phyloP scores from a whole-genome alignment of 495 filamentous ascomycete genomes.

The Aspergillus ellipticus region DNA sequence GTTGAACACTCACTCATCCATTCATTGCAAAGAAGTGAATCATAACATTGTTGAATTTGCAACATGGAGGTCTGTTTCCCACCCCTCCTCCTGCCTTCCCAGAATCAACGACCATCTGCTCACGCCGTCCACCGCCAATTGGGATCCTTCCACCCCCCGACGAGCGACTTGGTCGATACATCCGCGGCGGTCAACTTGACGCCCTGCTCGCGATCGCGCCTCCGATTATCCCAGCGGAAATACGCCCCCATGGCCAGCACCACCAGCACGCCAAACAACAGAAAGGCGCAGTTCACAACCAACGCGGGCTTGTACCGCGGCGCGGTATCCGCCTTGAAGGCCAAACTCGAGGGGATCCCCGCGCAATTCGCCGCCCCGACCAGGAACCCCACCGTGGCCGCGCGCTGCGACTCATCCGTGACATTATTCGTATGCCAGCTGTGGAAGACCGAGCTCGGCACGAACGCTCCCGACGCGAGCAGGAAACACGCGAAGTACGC shows the following conservation, averaged over 20 bases:
- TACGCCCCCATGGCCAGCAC: conserved; percentile 56
- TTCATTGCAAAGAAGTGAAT: too few relatives aligned
- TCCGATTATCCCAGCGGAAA: conserved; percentile 66
- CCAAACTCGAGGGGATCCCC: conserved; percentile 67
- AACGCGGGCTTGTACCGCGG: conserved; percentile 72
- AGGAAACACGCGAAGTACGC: conserved; percentile 75
- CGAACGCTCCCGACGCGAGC: conserved; percentile 66
- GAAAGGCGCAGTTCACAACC: conserved; percentile 67
- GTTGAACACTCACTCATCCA: too few relatives aligned
- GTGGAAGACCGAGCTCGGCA: conserved; percentile 46
- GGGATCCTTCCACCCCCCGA: conserved; percentile 57
- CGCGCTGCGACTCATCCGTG: conserved; percentile 64
- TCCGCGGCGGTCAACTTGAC: conserved; percentile 56
- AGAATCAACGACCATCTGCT: too few relatives aligned
- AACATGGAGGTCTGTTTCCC: too few relatives aligned
- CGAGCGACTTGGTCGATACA: conserved; percentile 61
- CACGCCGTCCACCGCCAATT: conserved; percentile 59
- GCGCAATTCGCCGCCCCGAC: conserved; percentile 73
- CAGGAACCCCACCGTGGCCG: conserved; percentile 63
- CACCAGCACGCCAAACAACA: conserved; percentile 55
- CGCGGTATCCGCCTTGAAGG: conserved; percentile 63
- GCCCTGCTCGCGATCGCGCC: conserved; percentile 59
- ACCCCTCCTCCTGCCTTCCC: too few relatives aligned
- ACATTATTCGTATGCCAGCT: conserved; percentile 75
- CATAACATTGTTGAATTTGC: too few relatives aligned